Percentiles rank a stretch among this genome's conserved stretches.
These are phyloP conservation scores for Ceratobasidium sp. DNA, from an alignment of 1,284 basidiomycete genomes.

Conservation along the genomic window DNA sequence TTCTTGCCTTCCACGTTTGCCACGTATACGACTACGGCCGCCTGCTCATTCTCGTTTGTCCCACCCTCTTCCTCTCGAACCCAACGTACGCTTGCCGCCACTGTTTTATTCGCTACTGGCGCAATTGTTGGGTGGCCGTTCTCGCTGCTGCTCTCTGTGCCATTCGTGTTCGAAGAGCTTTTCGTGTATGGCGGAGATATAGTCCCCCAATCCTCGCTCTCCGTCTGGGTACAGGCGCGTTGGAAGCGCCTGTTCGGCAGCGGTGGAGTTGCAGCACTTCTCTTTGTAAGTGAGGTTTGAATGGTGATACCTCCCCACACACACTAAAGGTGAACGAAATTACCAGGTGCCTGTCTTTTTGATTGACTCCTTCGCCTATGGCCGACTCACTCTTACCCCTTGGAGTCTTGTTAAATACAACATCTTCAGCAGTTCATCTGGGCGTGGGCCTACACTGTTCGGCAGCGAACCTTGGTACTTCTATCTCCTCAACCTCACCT, in stretches of 20 bases:
- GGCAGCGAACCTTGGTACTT: conserved; percentile 90
- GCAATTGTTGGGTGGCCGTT: conserved; percentile 98
- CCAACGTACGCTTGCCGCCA: conserved; percentile 73
- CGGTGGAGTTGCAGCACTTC: conserved; percentile 69
- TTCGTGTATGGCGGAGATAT: conserved; percentile 82
- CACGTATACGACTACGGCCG: conserved; percentile 91
- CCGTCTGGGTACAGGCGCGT: conserved; percentile 72
- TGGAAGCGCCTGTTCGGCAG: conserved; percentile 74
- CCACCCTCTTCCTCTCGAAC: conserved; percentile 73
- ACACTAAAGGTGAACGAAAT: conserved; percentile 33
- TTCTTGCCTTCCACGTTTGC: conserved; percentile 96
- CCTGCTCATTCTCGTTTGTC: conserved; percentile 81
- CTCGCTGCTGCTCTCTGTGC: conserved; percentile 85
- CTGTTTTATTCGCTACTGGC: conserved; percentile 82
- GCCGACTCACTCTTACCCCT: conserved; percentile 81
- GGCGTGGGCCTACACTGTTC: conserved; percentile 91
- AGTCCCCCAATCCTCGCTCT: conserved; percentile 66
- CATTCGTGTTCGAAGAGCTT: conserved; percentile 93
- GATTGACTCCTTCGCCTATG: conserved; percentile 92
- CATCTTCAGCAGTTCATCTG: conserved; percentile 78
- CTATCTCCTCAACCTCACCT: conserved; percentile 87
- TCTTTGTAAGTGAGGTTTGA: conserved; percentile 71
- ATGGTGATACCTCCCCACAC: conserved; percentile 21
- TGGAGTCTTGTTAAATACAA: conserved; percentile 98
- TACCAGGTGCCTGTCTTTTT: conserved; percentile 80